Evolutionary conservation across 768 basidiomycete species (phyloP), one percentile per base, ranked within the genome.

Genomic region (Chalciporus chontae): DNA sequence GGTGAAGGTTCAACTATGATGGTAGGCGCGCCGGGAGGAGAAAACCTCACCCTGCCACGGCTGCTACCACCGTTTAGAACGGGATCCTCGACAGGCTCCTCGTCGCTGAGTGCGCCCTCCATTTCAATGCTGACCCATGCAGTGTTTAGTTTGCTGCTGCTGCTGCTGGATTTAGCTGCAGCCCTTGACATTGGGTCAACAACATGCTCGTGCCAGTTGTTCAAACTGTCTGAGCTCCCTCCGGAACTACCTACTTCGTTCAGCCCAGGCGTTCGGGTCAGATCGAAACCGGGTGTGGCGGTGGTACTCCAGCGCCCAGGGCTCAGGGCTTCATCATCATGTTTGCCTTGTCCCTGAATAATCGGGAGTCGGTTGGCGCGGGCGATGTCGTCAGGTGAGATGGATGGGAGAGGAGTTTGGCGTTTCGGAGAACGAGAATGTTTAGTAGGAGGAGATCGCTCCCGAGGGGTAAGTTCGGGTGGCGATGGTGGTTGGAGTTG

Each of bases 281-380:
- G 45, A 37, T 64, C 72, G 40, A 76, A 71, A 1, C 89, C 89
- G 4, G 89, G 87, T 0, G 89, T 89, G 5, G 87, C 87, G 11
- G 78, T 76, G 0, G 84, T 89, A 55, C 85, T 88, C 89, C 88
- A 90, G 37, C 72, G 74, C 3, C 79, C 83, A 23, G 83, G 80
- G 15, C 73, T 80, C 13, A 69, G 66, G 4, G 39, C 58, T n/a
- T 59, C 64, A 40, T 55, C 74, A 62, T 51, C 66, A 54, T 62
- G 64, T 50, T 54, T 62, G 15, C 60, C 65, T 21, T 60, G 52
- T 5, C 56, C 43, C 2, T 59, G 52, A 19, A 56, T 36, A 26
- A 63, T 55, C 1, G 61, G 59, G n/a, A 67, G 58, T 17, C 46
- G 59, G 50, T 69, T 63, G 19, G 67, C 63, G 11, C 61, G 63